These are phyloP conservation scores for Amoebophrya sp. DNA, from an alignment of 169 alveolate genomes.

Conservation along the genomic window DNA sequence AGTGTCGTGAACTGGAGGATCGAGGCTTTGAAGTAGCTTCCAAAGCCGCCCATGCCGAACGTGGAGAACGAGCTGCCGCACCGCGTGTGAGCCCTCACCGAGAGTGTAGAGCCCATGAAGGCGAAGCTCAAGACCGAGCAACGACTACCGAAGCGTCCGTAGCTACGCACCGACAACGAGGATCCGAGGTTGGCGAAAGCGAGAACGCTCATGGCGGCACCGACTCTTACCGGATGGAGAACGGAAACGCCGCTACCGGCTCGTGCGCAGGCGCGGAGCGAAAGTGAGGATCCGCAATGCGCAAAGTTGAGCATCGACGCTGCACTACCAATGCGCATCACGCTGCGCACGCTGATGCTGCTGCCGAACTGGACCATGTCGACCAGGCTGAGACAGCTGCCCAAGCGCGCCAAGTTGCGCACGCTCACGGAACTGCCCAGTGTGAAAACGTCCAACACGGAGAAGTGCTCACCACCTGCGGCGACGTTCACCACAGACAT, in stretches of 20 bases:
- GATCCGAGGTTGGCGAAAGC: conserved; percentile 28
- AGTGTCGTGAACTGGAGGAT: not conserved
- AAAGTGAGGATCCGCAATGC: not conserved
- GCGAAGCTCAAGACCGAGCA: not conserved
- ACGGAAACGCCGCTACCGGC: too few species aligned
- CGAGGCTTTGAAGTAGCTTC: not conserved
- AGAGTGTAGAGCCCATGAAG: not conserved
- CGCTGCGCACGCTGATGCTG: not conserved
- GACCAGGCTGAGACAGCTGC: not conserved
- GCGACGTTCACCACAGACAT: not conserved
- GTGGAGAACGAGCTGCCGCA: not conserved
- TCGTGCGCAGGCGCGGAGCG: not conserved
- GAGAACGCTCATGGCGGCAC: too few species aligned
- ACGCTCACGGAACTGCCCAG: not conserved
- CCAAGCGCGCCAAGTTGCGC: conserved; percentile 14
- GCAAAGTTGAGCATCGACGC: conserved; percentile 12
- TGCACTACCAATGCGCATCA: not conserved
- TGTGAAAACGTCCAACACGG: not conserved
- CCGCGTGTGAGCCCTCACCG: not conserved
- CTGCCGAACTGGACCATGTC: conserved; percentile 21
- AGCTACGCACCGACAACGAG: not conserved
- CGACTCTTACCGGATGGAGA: too few species aligned
- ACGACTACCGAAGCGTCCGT: conserved; percentile 4
- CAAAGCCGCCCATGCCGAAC: conserved; percentile 17
- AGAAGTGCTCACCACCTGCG: not conserved